Conservation (phyloP, 164 flowering plant genomes). For the Santalum album region DNA sequence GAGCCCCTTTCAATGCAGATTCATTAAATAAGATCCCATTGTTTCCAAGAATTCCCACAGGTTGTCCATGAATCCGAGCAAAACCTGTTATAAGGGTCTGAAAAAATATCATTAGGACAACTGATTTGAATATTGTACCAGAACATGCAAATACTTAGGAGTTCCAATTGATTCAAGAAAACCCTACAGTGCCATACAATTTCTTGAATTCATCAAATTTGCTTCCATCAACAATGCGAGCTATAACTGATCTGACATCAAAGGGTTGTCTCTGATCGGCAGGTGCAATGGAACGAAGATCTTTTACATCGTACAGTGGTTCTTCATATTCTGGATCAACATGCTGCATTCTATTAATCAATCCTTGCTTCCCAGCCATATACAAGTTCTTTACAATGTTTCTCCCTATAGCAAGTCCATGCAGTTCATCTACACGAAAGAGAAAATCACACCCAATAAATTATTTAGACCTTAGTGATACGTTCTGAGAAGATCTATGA, state of each 20-base stretch:
- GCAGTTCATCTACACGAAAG: conserved; percentile 70
- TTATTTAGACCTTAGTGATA: no score
- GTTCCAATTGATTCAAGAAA: conserved; percentile 10
- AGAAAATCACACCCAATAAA: neutral
- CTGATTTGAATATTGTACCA: conserved; percentile 1
- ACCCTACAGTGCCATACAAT: conserved; percentile 96
- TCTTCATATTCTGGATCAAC: conserved; percentile 40
- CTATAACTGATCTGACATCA: conserved; percentile 84
- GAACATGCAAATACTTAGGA: neutral
- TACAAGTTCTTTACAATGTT: conserved; percentile 82
- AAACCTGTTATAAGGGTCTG: conserved; percentile 99
- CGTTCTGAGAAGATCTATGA: no score
- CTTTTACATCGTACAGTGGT: conserved; percentile 77
- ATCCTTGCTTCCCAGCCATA: conserved; percentile 62
- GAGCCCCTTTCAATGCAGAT: conserved; percentile 96
- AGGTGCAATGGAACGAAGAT: conserved; percentile 85
- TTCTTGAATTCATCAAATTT: conserved; percentile 99
- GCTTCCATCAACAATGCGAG: conserved; percentile 91
- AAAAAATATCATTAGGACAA: conserved; percentile 13
- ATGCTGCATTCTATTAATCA: conserved; percentile 17
- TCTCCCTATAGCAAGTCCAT: conserved; percentile 88
- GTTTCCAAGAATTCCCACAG: conserved; percentile 94
- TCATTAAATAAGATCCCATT: conserved; percentile 90
- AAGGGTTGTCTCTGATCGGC: conserved; percentile 80
- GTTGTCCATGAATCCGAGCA: conserved; percentile 77